Percentiles rank a stretch among this genome's conserved stretches.
These are phyloP conservation scores for Saccharomycopsis capsularis DNA, from an alignment of 805 yeast genomes.

Conservation along the genomic window DNA sequence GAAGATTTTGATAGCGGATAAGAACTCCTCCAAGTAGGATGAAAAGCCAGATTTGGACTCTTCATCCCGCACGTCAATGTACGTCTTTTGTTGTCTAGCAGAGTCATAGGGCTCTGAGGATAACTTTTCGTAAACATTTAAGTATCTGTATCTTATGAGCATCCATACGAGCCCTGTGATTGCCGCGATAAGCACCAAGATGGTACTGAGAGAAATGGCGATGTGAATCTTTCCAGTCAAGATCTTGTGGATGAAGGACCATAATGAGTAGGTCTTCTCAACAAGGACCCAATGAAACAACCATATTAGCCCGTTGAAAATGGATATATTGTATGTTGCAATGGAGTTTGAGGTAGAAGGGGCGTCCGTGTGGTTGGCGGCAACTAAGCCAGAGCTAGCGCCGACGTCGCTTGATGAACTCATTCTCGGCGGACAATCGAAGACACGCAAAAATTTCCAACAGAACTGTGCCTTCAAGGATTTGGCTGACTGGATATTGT, in stretches of 20 bases:
- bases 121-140: conserved; percentile 17
- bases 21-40: conserved; percentile 79
- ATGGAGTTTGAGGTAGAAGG: no score
- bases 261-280: neutral
- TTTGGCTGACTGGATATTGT: no score
- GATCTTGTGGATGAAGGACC: conserved; percentile 4
- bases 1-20: conserved; percentile 86
- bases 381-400: no score
- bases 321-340: neutral
- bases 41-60: conserved; percentile 40
- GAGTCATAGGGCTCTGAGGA: conserved; percentile 11
- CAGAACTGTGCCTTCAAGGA: no score
- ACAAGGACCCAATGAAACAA: conserved; percentile 4
- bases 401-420: no score
- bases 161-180: conserved; percentile 5
- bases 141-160: conserved; percentile 16
- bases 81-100: neutral
- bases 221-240: conserved; percentile 19
- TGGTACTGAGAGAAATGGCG: conserved; percentile 16
- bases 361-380: no score
- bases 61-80: conserved; percentile 23
- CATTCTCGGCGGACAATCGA: no score
- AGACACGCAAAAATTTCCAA: no score
- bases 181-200: neutral
- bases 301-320: neutral